Base-by-base conservation (phyloP, 2,329 filamentous ascomycete species). In the Xylariomycetidae sp. region DNA sequence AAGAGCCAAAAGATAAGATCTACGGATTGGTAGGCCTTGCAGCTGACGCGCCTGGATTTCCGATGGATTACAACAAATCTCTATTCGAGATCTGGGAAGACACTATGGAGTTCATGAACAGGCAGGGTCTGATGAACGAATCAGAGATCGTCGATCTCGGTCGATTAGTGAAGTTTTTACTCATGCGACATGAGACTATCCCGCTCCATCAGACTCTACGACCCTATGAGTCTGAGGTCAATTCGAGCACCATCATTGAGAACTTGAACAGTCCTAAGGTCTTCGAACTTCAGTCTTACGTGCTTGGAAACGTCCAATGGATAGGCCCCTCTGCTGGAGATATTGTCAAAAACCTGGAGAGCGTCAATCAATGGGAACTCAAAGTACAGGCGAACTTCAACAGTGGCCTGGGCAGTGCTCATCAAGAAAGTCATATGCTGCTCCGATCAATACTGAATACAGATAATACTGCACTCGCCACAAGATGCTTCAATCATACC, bases 21-120 rank as follows among this genome's bases (percentile, higher is more conserved):
- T 58, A 55, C 36, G 54, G 49, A 1, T 42, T 58, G 1, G 33
- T 56, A 15, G 49, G 54, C 1, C 33, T 59, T 4, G 49, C 54
- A 12, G 31, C 33, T 5, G 53, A 57, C 28, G 42, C 42, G 19
- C 31, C 37, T 1, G 39, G 41, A 2, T 55, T 56, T 20, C 44
- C 50, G 0, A 45, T 55, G 25, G 51, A 56, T 32, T 55, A 58
- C 31, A 16, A 33, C 4, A 56, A 51, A 36, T 34, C 46, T 2
- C 23, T 44, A 3, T 43, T 45, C 8, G 36, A 54, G 16, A 43
- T 57, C 6, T 59, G 49, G 52, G 43, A 39, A 2, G 49, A 57
- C 30, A 47, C 48, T 1, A 50, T 56, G 35, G 25, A 44, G 16
- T 54, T 49, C 31, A 36, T 47, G 23, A 51, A 47, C 30, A 16